Conservation (phyloP, 768 basidiomycete species). For the Kwoniella dejecticola region DNA sequence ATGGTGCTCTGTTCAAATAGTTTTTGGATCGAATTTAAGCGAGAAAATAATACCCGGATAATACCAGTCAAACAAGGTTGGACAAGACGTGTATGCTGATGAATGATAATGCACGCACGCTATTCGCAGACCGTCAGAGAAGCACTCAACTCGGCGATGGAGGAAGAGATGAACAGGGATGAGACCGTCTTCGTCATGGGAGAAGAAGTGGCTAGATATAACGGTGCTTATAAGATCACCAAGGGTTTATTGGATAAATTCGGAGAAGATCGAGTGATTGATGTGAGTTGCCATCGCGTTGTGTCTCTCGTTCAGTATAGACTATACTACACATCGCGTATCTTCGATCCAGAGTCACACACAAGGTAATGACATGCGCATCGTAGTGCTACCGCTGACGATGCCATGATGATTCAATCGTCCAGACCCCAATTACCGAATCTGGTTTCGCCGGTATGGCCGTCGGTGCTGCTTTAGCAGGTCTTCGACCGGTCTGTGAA, state of each 20-base stretch:
- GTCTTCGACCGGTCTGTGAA: constrained; percentile 95
- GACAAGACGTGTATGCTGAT: no score
- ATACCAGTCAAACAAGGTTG: background rate
- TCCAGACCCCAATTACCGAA: constrained; percentile 65
- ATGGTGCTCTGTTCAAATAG: background rate
- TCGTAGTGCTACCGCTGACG: no score
- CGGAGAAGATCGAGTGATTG: constrained; percentile 96
- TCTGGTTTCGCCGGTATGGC: constrained; percentile 98
- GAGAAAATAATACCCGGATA: no score
- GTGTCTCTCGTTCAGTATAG: no score
- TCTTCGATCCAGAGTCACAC: no score
- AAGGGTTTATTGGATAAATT: constrained; percentile 99
- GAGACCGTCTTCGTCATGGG: constrained; percentile 92
- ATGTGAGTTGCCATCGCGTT: constrained; percentile 57
- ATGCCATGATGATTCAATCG: no score
- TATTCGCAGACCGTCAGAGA: constrained; percentile 80
- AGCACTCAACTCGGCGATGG: constrained; percentile 95
- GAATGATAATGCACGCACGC: no score
- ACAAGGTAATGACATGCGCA: no score
- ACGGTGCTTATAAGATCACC: constrained; percentile 73
- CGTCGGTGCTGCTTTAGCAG: constrained; percentile 89
- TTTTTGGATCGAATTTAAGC: background rate
- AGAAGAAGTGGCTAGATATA: constrained; percentile 98
- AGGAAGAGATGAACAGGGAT: constrained; percentile 98
- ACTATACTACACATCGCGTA: no score